Conservation (phyloP, 306 rosid genomes). For the Prunus davidiana region DNA sequence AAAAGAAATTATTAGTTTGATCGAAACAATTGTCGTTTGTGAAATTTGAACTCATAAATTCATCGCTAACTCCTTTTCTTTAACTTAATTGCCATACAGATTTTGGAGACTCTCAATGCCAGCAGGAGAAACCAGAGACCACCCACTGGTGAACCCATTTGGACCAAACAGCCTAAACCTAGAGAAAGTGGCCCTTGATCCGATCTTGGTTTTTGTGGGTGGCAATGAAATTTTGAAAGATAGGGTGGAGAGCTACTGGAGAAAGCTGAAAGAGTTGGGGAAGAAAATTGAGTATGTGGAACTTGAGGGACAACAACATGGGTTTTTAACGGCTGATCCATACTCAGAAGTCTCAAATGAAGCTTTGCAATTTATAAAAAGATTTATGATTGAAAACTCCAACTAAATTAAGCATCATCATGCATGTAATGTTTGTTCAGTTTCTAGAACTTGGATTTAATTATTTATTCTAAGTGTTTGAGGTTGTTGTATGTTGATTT, state of each 20-base stretch:
- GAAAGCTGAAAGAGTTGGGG: constrained; percentile 44
- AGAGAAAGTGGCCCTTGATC: constrained; percentile 44
- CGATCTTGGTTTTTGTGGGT: constrained; percentile 68
- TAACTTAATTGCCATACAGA: constrained; percentile 31
- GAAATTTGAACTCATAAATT: too few relatives aligned
- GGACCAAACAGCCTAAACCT: constrained; percentile 53
- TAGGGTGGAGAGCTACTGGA: constrained; percentile 59
- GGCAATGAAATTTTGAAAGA: constrained; percentile 76
- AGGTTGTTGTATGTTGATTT: background rate
- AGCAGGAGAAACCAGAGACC: constrained; percentile 66
- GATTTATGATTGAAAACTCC: constrained; percentile 50
- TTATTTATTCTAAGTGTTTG: background rate
- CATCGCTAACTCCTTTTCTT: too few relatives aligned
- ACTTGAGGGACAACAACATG: constrained; percentile 77
- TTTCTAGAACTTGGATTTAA: background rate
- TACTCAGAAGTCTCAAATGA: constrained; percentile 43
- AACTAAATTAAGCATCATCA: constrained; percentile 8
- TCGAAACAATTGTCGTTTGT: too few relatives aligned
- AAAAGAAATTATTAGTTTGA: too few relatives aligned
- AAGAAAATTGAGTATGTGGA: constrained; percentile 61
- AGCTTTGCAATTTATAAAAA: constrained; percentile 45
- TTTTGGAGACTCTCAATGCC: constrained; percentile 94
- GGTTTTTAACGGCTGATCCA: constrained; percentile 68
- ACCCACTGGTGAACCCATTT: constrained; percentile 79
- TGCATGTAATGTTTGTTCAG: background rate